Evolutionary conservation across 495 filamentous ascomycete species (phyloP), one percentile per base, ranked within the genome.

Genomic region (Astrocystis sublimbata): DNA sequence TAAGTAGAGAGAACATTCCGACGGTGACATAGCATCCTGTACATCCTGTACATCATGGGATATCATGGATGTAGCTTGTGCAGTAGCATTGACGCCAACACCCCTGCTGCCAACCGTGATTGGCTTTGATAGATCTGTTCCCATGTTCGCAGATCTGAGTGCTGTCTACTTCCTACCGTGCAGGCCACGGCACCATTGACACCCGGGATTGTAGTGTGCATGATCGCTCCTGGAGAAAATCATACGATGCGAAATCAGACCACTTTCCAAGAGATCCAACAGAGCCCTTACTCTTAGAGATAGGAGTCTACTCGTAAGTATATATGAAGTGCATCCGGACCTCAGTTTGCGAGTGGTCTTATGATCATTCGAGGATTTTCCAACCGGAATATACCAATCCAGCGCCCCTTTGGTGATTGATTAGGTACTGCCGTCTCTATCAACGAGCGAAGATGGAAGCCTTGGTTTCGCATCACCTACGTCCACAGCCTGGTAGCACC

Each of bases 201-300:
- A 45, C 35, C 26, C 17, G 3, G 28, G 12, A 38, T 26, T 26
- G 40, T 57, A 31, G 19, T 57, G 38, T 57, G 40, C 54, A 57
- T 57, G 54, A 57, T 23, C 26, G 24, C 43, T n/a, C 40, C n/a
- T 38, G 54, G 28, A 31, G 6, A 19, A 57, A 57, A 54, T 57
- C 54, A 40, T 58, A 58, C 42, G 56, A 49, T 58, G 42, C 2
- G 49, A 58, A 43, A 58, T 49, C 56, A 58, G 56, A 42, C 56
- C 56, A 46, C 26, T 57, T 58, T n/a, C 17, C 19, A 36, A 35
- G 49, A 23, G 43, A 42, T 21, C 49, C 41, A 47, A 58, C 54
- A 58, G 56, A 58, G 42, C 42, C 56, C n/a, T n/a, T n/a, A n/a
- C n/a, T n/a, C n/a, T 58, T 42, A 49, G 19, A 47, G 17, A 15